These are phyloP conservation scores for Rubia tinctorum DNA, from an alignment of 305 asterid species.

Conservation along the genomic window DNA sequence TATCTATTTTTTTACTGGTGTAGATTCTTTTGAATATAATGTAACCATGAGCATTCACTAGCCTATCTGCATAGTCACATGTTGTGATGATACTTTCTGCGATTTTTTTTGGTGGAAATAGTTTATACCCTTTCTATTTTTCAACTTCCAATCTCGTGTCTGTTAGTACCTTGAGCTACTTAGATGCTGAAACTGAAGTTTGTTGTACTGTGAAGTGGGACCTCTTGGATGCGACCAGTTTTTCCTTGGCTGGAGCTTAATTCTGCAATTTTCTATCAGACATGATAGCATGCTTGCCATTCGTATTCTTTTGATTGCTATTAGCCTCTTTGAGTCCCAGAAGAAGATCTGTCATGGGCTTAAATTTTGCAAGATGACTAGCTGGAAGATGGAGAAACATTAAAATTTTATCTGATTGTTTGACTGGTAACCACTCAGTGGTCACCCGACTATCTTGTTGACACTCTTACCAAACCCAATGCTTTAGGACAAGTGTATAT, in stretches of 20 bases:
- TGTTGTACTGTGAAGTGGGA: background rate
- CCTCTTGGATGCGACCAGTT: background rate
- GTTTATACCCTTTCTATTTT: background rate
- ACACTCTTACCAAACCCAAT: constrained; percentile 16
- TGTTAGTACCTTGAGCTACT: background rate
- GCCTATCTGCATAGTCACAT: background rate
- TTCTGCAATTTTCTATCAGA: background rate
- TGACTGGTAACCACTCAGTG: background rate
- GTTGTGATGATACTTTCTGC: background rate
- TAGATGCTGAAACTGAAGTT: background rate
- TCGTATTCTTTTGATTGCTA: background rate
- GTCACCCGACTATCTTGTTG: constrained; percentile 9
- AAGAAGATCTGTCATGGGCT: background rate
- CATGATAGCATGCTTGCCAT: background rate
- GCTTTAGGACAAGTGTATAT: constrained; percentile 1
- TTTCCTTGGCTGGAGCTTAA: background rate
- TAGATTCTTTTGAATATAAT: background rate
- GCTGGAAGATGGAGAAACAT: background rate
- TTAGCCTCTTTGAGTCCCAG: background rate
- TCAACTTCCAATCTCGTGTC: background rate
- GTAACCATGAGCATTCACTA: background rate
- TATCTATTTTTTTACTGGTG: background rate
- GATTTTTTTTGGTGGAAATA: background rate
- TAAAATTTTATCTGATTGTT: constrained; percentile 5
- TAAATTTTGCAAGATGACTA: background rate